Base-by-base conservation (phyloP, 129 eudicot species). In the Ambrosia trifida region DNA sequence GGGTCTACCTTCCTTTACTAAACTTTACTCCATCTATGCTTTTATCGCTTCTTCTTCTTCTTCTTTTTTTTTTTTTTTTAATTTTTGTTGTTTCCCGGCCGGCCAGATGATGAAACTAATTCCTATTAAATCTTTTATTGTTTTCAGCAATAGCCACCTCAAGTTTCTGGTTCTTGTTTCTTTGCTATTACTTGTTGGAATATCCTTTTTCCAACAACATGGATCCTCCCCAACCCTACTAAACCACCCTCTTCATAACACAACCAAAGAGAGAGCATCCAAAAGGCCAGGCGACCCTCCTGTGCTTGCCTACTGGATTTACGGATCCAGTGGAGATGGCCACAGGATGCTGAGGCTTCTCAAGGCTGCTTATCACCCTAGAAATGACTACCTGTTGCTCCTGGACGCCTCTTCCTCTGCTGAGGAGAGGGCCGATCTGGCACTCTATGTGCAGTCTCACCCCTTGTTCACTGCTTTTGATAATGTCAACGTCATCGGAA, bases 381-480 rank as follows among this genome's bases (percentile, higher is more conserved):
- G 87, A 66, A 83, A 83, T 49, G 79, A 75, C 56, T 83, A 83
- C 57, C 83, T 83, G 11, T 38, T 83, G 72, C 72, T 69, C n/a
- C 83, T 83, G 40, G 83, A 78, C 66, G 67, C 75, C 9, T 5
- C 73, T 46, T 45, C 83, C 1, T n/a, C 70, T 1, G 24, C 64
- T 8, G n/a, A 70, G 12, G 87, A 83, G 38, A 83, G 83, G 33
- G 1, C 50, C 66, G 75, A 76, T 53, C 66, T 83, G 12, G 81
- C 83, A 0, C 13, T 33, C 6, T 64, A 50, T 49, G 70, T 68
- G n/a, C 71, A 71, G 10, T 74, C 79, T 0, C 38, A 75, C 14
- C 70, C 56, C 11, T 54, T 75, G 33, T 79, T 79, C 54, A 18
- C 5, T 16, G 72, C 64, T 19, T 79, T 83, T 59, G 75, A 70